Conservation (phyloP, 2,329 filamentous ascomycete genomes). For the Monosporascus sp. region DNA sequence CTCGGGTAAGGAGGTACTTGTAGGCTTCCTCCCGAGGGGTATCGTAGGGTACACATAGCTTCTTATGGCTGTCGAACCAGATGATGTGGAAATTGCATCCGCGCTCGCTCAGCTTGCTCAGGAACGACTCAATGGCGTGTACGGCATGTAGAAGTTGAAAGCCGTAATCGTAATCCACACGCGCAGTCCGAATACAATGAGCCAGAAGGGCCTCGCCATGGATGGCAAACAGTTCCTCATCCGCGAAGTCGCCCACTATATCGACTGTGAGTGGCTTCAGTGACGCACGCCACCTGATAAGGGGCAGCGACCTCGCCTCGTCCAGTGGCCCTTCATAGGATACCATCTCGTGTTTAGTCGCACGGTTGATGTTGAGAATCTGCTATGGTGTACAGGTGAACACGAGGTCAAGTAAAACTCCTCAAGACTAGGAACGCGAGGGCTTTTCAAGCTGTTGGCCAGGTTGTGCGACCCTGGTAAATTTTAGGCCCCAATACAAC, state of each 20-base stretch:
- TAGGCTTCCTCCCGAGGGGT: conserved; percentile 20
- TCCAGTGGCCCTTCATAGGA: neutral
- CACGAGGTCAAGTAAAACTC: too few relatives aligned
- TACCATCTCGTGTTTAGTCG: neutral
- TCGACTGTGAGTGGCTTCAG: conserved; percentile 43
- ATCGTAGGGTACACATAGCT: conserved; percentile 49
- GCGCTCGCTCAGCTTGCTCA: conserved; percentile 53
- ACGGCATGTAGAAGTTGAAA: conserved; percentile 69
- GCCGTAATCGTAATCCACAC: conserved; percentile 60
- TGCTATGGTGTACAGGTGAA: too few relatives aligned
- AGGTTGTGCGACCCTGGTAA: too few relatives aligned
- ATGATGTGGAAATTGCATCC: conserved; percentile 67
- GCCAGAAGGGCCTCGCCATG: conserved; percentile 69
- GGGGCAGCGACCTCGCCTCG: neutral
- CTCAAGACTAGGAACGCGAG: too few relatives aligned
- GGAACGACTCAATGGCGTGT: conserved; percentile 62
- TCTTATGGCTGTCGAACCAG: conserved; percentile 57
- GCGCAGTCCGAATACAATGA: conserved; percentile 55
- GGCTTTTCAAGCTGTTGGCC: too few relatives aligned
- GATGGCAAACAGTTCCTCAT: conserved; percentile 66
- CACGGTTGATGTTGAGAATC: neutral
- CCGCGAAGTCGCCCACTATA: conserved; percentile 70
- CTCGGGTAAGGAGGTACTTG: conserved; percentile 59
- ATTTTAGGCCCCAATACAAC: too few relatives aligned
- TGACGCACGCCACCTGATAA: conserved; percentile 10